Evolutionary conservation across 1,284 basidiomycete species (phyloP).

Genomic region (Kalmanozyma brasiliensis): DNA sequence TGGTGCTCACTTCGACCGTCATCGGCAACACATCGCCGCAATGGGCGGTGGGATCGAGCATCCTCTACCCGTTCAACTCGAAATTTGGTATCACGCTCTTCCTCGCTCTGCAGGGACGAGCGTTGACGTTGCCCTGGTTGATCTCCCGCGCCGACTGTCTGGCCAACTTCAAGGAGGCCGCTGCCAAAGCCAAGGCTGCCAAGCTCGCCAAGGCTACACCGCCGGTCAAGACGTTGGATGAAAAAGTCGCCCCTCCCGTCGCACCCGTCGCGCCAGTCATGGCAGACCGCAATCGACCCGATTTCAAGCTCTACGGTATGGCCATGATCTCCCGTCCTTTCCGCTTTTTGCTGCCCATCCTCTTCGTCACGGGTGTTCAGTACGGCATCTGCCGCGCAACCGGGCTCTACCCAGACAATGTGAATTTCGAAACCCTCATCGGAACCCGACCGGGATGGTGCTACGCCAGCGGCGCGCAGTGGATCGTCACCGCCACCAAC

Average conservation of each 20-base stretch:
- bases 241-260: constrained; percentile 16
- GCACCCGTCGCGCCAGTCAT: constrained; percentile 1
- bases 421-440: constrained; percentile 37
- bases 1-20: constrained; percentile 38
- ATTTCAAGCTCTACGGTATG: constrained; percentile 45
- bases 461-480: constrained; percentile 31
- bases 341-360: constrained; percentile 44
- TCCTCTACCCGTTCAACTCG: constrained; percentile 48
- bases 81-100: constrained; percentile 46
- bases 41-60: constrained; percentile 34
- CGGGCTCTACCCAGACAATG: constrained; percentile 26
- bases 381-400: constrained; percentile 41
- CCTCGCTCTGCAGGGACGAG: constrained; percentile 39
- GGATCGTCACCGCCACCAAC: constrained; percentile 45
- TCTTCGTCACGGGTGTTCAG: constrained; percentile 46
- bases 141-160: constrained; percentile 31
- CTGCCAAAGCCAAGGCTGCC: constrained; percentile 32
- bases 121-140: constrained; percentile 38
- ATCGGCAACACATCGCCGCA: constrained; percentile 13
- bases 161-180: constrained; percentile 27
- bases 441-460: constrained; percentile 35
- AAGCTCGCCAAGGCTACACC: constrained; percentile 28
- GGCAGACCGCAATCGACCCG: constrained; percentile 27
- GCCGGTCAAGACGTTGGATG: constrained; percentile 26
- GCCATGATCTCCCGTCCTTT: constrained; percentile 46